Evolutionary conservation across 129 eudicot genomes (phyloP), one percentile per base, ranked within the genome.

Genomic region (Helichrysum umbraculigerum): DNA sequence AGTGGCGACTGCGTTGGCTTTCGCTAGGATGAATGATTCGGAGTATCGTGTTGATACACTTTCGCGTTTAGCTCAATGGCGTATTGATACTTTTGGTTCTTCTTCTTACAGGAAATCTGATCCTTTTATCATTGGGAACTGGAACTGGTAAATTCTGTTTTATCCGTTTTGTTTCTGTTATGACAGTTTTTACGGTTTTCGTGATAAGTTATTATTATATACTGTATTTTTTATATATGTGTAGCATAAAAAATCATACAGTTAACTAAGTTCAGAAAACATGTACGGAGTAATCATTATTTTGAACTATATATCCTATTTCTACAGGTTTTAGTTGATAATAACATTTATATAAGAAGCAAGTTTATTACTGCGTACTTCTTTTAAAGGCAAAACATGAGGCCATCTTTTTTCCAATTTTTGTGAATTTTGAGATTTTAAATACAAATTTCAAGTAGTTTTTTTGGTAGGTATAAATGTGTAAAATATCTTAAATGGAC

Each of bases 51-150:
- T 93, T 17, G 97, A 86, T 42, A 93, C 98, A 25, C 88, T 96
- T 12, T 82, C 96, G 1, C 92, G 98, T 37, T 91, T 93, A 62
- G 98, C 98, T 19, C 98, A 93, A 85, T 93, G 98, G 98, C 77
- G 97, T 61, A 84, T 90, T 76, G 88, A 90, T 22, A 87, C 84
- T 41, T 74, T 88, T 69, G 90, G 91, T 32, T 88, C 97, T 9
- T 90, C 88, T 60, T 82, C 90, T 52, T 87, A 87, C 37, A 83
- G 98, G 19, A 91, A 91, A 71, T 93, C 98, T 41, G 97, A 93
- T 81, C 92, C 97, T 82, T 93, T 93, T 85, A 83, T 80, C 75
- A 85, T 93, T 72, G 98, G 98, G 11, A 85, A 83, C 52, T 93
- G 97, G 98, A 93, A 90, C 72, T 93, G 98, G 97, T 90, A 19